Evolutionary conservation across 345 rosid species (phyloP), one percentile per base, ranked within the genome.

Genomic region (Euclidium syriacum): DNA sequence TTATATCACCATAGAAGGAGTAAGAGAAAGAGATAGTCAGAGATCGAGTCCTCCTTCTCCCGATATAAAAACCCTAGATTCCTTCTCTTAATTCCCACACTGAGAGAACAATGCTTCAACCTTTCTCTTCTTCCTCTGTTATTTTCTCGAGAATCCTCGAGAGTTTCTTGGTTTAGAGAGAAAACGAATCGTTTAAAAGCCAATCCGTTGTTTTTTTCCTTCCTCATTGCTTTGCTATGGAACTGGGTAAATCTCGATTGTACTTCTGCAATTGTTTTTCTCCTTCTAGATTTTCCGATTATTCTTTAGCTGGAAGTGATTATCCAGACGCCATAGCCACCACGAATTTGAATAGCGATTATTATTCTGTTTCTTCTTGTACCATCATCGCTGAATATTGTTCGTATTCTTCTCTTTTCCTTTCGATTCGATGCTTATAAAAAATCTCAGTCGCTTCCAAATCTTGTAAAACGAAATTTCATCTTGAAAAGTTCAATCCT

Each of bases 211-310:
- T 29, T 11, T 14, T 5, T 18, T 48, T 41, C 7, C 19, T 17
- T 41, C 5, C 10, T 25, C 51, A 64, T 41, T 58, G 22, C 23
- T 62, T n/a, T 72, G 71, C 63, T 72, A 83, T 83, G 85, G 85
- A 77, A 72, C 58, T 79, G 58, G 73, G 79, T 75, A 71, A 73
- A 72, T 79, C 70, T 71, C 74, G 72, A 65, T 32, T 67, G n/a
- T 51, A 68, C 46, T 48, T 35, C 19, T 53, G 48, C 58, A 61
- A 41, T 70, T 69, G 71, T 42, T 54, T 34, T 26, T 51, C 57
- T 64, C 67, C 64, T 26, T 61, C 50, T 30, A 54, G 54, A 40
- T 67, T 49, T 25, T 73, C 70, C 9, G 60, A 71, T 71, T 65
- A 64, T 59, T 72, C 75, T 64, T 44, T 72, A 64, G 71, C 61